phyloP scores from a whole-genome alignment of 2,329 filamentous ascomycete genomes.

The Calonectria crousiana region DNA sequence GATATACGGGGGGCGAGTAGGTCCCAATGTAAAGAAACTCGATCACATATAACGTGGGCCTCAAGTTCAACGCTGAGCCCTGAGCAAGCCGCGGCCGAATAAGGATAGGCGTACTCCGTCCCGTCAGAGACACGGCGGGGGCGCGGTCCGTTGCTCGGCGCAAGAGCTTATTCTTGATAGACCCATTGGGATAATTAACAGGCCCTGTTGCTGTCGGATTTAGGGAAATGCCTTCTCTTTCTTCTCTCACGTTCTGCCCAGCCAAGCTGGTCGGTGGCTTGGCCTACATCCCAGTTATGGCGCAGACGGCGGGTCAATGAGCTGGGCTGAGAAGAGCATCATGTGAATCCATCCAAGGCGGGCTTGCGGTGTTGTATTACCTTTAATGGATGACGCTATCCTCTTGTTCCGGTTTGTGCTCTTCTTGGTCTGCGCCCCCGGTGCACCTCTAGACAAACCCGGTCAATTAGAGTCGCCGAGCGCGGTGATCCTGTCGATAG shows the following conservation, averaged over 20 bases:
- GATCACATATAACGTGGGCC: conserved; percentile 18
- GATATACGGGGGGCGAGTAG: neutral
- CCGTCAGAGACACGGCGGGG: conserved; percentile 27
- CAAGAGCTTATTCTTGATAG: conserved; percentile 33
- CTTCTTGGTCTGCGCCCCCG: conserved; percentile 22
- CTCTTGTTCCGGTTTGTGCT: conserved; percentile 19
- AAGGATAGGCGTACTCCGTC: conserved; percentile 20
- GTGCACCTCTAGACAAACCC: conserved; percentile 13
- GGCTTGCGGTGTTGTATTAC: conserved; percentile 30
- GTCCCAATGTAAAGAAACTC: neutral
- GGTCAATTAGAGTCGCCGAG: conserved; percentile 12
- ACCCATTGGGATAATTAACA: conserved; percentile 13
- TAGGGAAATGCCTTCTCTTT: conserved; percentile 1
- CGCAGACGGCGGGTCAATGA: conserved; percentile 24
- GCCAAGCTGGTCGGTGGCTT: conserved; percentile 33
- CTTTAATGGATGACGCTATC: conserved; percentile 25
- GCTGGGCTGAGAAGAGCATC: conserved; percentile 27
- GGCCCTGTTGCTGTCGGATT: conserved; percentile 7
- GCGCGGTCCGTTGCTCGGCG: conserved; percentile 33
- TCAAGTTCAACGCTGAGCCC: neutral
- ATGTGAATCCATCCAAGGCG: conserved; percentile 31
- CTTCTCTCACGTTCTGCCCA: conserved; percentile 10
- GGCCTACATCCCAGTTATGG: conserved; percentile 23
- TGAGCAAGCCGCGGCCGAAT: conserved; percentile 1
- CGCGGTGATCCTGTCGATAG: conserved; percentile 5